Conservation (phyloP, 257 asterid genomes). For the Jasminum sambac region DNA sequence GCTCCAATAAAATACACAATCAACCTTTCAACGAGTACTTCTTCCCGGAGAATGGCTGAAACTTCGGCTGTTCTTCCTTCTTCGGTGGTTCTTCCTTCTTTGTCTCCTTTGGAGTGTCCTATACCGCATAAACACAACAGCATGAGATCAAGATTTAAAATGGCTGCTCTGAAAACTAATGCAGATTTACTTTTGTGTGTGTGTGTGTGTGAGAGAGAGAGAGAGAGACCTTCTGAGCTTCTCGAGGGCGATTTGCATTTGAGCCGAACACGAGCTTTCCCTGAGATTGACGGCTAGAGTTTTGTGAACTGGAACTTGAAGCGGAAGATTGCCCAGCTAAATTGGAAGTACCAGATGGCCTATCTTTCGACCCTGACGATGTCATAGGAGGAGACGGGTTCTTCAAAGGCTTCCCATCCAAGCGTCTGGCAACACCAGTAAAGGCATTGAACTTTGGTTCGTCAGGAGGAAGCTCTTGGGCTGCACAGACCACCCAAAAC, state of each 20-base stretch:
- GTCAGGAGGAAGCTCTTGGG: constrained; percentile 57
- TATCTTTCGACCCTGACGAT: constrained; percentile 51
- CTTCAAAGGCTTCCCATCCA: constrained; percentile 82
- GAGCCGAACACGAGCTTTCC: constrained; percentile 97
- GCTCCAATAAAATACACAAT: constrained; percentile 29
- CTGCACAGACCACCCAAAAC: constrained; percentile 32
- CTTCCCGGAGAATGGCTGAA: constrained; percentile 72
- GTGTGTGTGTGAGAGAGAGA: neutral
- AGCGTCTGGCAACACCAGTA: constrained; percentile 75
- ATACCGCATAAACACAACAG: constrained; percentile 17
- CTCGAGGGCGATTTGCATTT: constrained; percentile 51
- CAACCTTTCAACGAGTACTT: constrained; percentile 72
- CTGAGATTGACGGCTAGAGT: constrained; percentile 65
- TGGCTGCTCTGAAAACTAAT: neutral
- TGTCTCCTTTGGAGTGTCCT: constrained; percentile 65
- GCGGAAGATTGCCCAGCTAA: constrained; percentile 46
- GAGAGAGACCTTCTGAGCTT: constrained; percentile 52
- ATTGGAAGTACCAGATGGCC: constrained; percentile 38
- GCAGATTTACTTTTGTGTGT: neutral
- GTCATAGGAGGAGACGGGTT: constrained; percentile 54
- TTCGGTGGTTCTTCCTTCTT: constrained; percentile 73
- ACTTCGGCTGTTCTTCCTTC: constrained; percentile 71
- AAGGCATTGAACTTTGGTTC: constrained; percentile 87
- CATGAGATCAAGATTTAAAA: neutral
- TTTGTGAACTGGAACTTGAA: constrained; percentile 63